Evolutionary conservation across 129 eudicot genomes (phyloP).

Genomic region (Artemisia tridentata): DNA sequence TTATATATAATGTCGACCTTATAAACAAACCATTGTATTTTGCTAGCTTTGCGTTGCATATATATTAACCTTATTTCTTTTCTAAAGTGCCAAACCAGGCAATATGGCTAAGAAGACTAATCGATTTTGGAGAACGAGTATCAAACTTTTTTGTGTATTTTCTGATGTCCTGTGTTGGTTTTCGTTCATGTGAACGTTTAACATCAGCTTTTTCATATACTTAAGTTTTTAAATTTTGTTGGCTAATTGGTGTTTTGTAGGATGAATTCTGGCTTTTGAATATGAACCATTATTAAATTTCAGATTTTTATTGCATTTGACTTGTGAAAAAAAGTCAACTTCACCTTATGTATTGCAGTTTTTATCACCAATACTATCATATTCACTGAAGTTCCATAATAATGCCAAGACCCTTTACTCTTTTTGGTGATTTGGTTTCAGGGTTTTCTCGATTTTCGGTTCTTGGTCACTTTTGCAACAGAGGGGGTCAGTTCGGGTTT

Average conservation of each 20-base stretch:
- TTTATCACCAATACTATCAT: neutral
- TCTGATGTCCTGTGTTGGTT: neutral
- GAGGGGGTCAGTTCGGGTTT: neutral
- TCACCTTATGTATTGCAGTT: neutral
- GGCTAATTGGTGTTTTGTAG: neutral
- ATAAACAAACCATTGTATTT: neutral
- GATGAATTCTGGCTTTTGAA: too few species aligned
- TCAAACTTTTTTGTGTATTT: neutral
- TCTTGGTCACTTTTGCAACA: neutral
- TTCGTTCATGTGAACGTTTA: neutral
- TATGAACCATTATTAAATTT: neutral
- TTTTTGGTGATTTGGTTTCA: neutral
- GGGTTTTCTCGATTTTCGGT: neutral
- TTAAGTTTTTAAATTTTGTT: neutral
- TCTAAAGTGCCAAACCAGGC: neutral
- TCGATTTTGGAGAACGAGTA: neutral
- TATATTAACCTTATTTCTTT: neutral
- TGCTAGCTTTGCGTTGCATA: neutral
- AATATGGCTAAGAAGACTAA: neutral
- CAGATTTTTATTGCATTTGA: neutral
- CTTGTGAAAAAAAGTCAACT: neutral
- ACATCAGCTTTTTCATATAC: neutral
- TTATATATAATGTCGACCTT: neutral
- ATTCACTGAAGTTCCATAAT: too few species aligned
- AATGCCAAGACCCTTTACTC: too few species aligned